A percentile compares a stretch with the other conserved stretches of the same genome.
Evolutionary conservation across 768 basidiomycete species (phyloP).

Genomic region (Udeniomyces megalosporus): DNA sequence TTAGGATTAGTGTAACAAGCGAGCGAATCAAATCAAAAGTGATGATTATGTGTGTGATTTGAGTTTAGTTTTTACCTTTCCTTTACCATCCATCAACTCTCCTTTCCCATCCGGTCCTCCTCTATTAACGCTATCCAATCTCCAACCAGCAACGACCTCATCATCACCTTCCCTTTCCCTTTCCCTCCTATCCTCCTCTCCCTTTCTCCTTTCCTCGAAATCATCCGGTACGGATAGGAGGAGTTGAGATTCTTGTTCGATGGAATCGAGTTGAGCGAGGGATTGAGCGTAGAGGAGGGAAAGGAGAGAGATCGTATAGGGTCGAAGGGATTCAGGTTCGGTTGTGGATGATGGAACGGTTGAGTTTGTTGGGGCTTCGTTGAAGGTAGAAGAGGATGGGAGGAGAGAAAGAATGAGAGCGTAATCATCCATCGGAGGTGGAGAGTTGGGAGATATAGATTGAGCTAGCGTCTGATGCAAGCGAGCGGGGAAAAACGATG

Average conservation of each 20-base stretch:
- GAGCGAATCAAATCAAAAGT: slow-evolving; percentile 16
- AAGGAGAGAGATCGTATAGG: slow-evolving; percentile 52
- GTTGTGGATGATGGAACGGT: neutral
- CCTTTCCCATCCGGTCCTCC: slow-evolving; percentile 38
- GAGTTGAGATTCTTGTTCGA: slow-evolving; percentile 56
- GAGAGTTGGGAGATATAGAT: neutral
- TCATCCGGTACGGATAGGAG: slow-evolving; percentile 32
- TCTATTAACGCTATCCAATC: slow-evolving; percentile 31
- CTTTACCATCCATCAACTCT: slow-evolving; percentile 53
- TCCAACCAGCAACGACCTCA: slow-evolving; percentile 17
- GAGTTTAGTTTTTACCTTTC: slow-evolving; percentile 47
- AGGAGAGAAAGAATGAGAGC: slow-evolving; percentile 12
- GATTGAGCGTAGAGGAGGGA: slow-evolving; percentile 57
- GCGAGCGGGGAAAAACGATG: too few species aligned
- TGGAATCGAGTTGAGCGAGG: slow-evolving; percentile 47
- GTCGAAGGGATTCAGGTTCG: slow-evolving; percentile 34
- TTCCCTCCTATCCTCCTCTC: slow-evolving; percentile 22
- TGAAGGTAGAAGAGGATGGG: neutral
- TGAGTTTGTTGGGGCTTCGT: neutral
- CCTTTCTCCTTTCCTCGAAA: neutral
- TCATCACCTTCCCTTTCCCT: slow-evolving; percentile 31
- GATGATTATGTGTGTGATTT: slow-evolving; percentile 8
- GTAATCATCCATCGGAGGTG: slow-evolving; percentile 3
- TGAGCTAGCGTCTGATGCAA: neutral
- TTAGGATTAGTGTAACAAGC: neutral